phyloP scores from a whole-genome alignment of 116 monocot genomes.

The Cymodocea nodosa region DNA sequence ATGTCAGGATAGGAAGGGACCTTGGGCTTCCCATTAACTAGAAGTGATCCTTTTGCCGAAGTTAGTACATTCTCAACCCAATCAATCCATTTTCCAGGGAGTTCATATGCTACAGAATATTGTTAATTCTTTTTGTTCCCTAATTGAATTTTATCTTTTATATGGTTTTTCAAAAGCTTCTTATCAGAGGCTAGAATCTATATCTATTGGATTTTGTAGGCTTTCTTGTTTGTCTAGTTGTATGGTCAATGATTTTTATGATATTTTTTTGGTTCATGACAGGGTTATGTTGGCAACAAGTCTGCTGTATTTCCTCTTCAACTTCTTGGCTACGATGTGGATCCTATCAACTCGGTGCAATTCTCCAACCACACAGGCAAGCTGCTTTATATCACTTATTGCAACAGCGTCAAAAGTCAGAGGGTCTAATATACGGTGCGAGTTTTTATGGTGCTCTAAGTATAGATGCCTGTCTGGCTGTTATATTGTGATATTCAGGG shows the following conservation, averaged over 20 bases:
- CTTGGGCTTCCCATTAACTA: too few species aligned
- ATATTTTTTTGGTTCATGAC: conserved; percentile 8
- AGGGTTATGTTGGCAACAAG: conserved; percentile 99
- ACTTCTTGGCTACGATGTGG: conserved; percentile 97
- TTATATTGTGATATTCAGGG: background rate
- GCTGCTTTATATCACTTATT: conserved; percentile 42
- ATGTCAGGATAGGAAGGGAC: too few species aligned
- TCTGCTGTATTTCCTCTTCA: conserved; percentile 99
- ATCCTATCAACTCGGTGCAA: conserved; percentile 98
- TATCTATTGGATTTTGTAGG: background rate
- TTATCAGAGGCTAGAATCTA: background rate
- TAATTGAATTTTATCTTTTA: too few species aligned
- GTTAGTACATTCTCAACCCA: too few species aligned
- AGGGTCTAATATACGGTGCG: conserved; percentile 24
- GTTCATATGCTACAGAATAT: too few species aligned
- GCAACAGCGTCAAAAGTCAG: conserved; percentile 26
- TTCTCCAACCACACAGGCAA: conserved; percentile 95
- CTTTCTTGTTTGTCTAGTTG: background rate
- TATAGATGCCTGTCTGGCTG: conserved; percentile 2
- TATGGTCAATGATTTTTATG: background rate
- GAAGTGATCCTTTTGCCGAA: too few species aligned
- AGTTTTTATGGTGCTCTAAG: conserved; percentile 22
- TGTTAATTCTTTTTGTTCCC: too few species aligned
- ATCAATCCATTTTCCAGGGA: too few species aligned
- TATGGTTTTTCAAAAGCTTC: background rate